These are phyloP conservation scores for Wickerhamomyces silvicola DNA, from an alignment of 805 yeast genomes.

Conservation along the genomic window DNA sequence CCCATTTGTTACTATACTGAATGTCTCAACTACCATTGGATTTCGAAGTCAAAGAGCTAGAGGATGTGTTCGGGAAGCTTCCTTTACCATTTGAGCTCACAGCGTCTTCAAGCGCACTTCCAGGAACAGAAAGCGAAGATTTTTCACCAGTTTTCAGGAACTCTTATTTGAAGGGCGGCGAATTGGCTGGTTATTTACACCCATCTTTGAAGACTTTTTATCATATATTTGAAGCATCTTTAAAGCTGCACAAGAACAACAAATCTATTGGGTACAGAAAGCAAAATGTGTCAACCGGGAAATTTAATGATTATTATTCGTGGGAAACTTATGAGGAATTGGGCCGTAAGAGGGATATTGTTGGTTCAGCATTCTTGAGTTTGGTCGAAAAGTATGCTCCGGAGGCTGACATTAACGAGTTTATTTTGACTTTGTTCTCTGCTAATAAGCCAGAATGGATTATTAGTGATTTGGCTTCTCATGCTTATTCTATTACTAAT, in stretches of 20 bases:
- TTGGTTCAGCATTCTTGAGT: slow-evolving; percentile 52
- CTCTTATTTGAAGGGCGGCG: slow-evolving; percentile 23
- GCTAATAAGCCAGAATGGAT: slow-evolving; percentile 64
- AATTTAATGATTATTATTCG: slow-evolving; percentile 35
- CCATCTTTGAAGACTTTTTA: slow-evolving; percentile 39
- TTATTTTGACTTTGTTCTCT: slow-evolving; percentile 50
- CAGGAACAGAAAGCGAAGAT: slow-evolving; percentile 29
- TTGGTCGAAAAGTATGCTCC: slow-evolving; percentile 33
- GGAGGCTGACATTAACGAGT: slow-evolving; percentile 28
- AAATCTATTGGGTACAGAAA: slow-evolving; percentile 43
- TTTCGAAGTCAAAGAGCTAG: slow-evolving; percentile 2
- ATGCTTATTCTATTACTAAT: slow-evolving; percentile 46
- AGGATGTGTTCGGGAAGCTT: slow-evolving; percentile 14
- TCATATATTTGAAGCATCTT: slow-evolving; percentile 38
- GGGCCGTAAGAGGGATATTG: slow-evolving; percentile 34
- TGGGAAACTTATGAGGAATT: slow-evolving; percentile 38
- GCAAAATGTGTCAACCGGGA: slow-evolving; percentile 25
- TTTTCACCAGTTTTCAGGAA: slow-evolving; percentile 49
- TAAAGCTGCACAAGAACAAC: slow-evolving; percentile 27
- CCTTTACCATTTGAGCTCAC: slow-evolving; percentile 13
- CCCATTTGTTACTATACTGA: slow-evolving; percentile 1
- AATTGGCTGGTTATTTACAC: slow-evolving; percentile 33
- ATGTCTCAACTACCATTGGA: slow-evolving; percentile 5
- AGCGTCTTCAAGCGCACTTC: slow-evolving; percentile 17
- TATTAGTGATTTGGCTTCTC: slow-evolving; percentile 61